These are phyloP conservation scores for Botrytis galanthina DNA, from an alignment of 2,329 filamentous ascomycete genomes.

Conservation along the genomic window DNA sequence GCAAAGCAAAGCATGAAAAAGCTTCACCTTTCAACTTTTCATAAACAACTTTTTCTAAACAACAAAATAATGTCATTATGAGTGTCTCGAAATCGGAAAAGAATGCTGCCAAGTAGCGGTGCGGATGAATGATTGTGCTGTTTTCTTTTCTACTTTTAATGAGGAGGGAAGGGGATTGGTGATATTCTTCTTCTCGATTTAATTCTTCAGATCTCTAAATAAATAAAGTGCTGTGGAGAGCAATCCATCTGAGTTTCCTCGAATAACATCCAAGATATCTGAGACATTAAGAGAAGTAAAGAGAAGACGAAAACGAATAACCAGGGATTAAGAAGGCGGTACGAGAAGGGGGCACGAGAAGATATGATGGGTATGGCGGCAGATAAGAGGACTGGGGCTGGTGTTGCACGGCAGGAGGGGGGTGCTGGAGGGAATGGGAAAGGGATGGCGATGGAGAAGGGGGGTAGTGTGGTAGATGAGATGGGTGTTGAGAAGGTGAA, in stretches of 20 bases:
- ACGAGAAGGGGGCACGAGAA: not conserved
- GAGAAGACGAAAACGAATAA: not conserved
- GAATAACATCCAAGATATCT: not conserved
- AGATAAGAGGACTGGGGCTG: not conserved
- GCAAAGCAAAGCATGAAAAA: not conserved
- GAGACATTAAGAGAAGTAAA: not conserved
- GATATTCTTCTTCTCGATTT: not conserved
- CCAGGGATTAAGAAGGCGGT: not conserved
- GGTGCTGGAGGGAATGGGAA: too few species aligned
- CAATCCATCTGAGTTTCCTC: not conserved
- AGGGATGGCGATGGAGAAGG: not conserved
- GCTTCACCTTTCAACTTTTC: not conserved
- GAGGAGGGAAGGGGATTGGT: not conserved
- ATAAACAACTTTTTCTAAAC: not conserved
- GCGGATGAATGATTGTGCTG: not conserved
- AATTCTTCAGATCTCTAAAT: not conserved
- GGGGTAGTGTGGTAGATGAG: not conserved
- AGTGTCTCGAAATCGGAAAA: too few species aligned
- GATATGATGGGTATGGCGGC: not conserved
- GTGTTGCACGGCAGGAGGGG: slow-evolving; percentile 6
- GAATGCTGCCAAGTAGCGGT: slow-evolving; percentile 4
- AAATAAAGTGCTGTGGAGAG: not conserved
- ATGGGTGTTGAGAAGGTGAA: not conserved
- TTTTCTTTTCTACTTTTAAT: not conserved
- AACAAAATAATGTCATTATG: not conserved